Base-by-base conservation (phyloP, 345 rosid species). In the Ceriops zippeliana region DNA sequence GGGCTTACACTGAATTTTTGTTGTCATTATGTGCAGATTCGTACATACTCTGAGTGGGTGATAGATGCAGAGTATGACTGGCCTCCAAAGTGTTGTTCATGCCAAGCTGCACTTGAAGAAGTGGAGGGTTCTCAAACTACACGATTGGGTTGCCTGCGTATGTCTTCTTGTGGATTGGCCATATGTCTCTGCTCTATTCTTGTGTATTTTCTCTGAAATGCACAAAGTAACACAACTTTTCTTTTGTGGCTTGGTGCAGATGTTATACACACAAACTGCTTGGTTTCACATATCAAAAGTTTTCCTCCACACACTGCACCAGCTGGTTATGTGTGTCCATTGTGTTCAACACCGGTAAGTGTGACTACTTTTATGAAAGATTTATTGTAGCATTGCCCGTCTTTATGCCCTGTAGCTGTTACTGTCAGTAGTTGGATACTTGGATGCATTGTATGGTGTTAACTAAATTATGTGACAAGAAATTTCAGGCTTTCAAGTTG, bases 1-100 rank as follows among this genome's bases (percentile, higher is more conserved):
- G 46, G 73, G 72, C 53, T 70, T 30, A n/a, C 58, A 7, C 54
- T 53, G 5, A 63, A 26, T 37, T 47, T 65, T 19, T 66, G 19
- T 72, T 46, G 52, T 47, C 27, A 24, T 42, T 47, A 5, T 80
- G 54, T 74, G 54, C 79, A 96, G 99, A 80, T 96, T 58, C 93
- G 88, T 30, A 91, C 99, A 16, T 96, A 96, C 86, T 96, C 99
- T 11, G 99, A 96, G 65, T 96, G 99, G 98, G 99, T 96, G 68
- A 96, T 90, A 80, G 99, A 96, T 78, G 99, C 92, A 72, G 99
- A 89, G 75, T 92, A 96, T 78, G 98, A 96, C 62, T 91, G 96
- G 92, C 97, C 98, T 70, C 82, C 86, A 15, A 91, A 84, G 75
- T 93, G 98, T 82, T 91, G 97, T 78, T 82, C 81, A 15, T 96